phyloP scores from a whole-genome alignment of 1,284 basidiomycete species.

The Malassezia caprae region DNA sequence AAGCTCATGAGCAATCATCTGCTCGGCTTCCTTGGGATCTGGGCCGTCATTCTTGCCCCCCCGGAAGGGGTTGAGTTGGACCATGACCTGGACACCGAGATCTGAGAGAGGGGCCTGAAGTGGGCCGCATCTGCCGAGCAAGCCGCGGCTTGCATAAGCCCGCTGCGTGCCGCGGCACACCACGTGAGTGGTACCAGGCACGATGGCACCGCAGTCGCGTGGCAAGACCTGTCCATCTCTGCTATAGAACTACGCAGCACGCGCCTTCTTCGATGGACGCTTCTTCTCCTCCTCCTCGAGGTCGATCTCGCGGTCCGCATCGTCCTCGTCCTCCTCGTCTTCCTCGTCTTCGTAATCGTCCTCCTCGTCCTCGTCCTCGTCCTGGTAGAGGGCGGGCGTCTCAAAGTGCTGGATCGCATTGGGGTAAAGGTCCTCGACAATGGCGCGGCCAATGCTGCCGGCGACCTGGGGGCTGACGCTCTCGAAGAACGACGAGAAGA shows the following conservation, averaged over 20 bases:
- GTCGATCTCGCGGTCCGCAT: constrained; percentile 39
- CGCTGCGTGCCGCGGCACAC: neutral
- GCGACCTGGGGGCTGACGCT: constrained; percentile 30
- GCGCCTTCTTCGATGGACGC: constrained; percentile 38
- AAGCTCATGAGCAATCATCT: constrained; percentile 21
- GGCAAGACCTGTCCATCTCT: neutral
- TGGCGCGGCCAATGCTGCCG: constrained; percentile 33
- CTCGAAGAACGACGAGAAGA: constrained; percentile 76
- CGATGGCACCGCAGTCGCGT: neutral
- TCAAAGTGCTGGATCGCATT: constrained; percentile 40
- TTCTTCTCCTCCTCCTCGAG: constrained; percentile 33
- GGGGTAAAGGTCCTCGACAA: constrained; percentile 43
- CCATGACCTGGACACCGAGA: neutral
- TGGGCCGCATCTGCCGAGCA: neutral
- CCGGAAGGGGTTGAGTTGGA: constrained; percentile 1
- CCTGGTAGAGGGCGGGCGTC: constrained; percentile 5
- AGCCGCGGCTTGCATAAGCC: neutral
- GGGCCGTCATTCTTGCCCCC: constrained; percentile 1
- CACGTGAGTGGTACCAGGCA: neutral
- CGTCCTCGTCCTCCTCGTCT: constrained; percentile 40
- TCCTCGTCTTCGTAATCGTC: constrained; percentile 26
- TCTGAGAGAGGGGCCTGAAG: neutral
- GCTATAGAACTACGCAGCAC: constrained; percentile 15
- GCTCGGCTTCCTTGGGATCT: constrained; percentile 19
- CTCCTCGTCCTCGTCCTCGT: constrained; percentile 36